Evolutionary conservation across 2,329 filamentous ascomycete genomes (phyloP).

Genomic region (Fusarium chaquense): DNA sequence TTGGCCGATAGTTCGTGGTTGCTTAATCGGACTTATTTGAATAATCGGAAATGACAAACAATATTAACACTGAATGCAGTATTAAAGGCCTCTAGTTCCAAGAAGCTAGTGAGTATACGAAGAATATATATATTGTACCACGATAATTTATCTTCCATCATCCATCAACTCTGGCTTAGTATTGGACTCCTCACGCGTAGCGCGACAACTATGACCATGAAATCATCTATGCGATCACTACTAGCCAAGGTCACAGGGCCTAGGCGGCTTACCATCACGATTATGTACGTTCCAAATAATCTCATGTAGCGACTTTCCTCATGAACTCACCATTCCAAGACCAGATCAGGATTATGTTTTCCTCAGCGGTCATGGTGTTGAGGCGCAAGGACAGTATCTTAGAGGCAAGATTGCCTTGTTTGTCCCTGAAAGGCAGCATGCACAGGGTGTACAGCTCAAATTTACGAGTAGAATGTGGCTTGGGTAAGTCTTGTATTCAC

Average conservation of each 20-base stretch:
- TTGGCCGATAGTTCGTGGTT: neutral
- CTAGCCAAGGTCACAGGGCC: neutral
- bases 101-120: neutral
- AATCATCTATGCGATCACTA: neutral
- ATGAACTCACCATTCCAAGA: accelerated
- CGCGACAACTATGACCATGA: neutral
- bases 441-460: neutral
- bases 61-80: neutral
- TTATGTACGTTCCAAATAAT: neutral
- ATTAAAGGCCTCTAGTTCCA: neutral
- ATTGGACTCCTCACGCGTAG: no score
- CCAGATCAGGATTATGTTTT: slow-evolving; percentile 12
- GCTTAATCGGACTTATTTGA: neutral
- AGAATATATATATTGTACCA: no score
- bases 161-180: no score
- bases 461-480: slow-evolving; percentile 20
- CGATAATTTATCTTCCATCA: no score
- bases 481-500: neutral
- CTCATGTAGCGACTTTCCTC: accelerated
- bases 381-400: slow-evolving; percentile 14
- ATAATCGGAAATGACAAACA: neutral
- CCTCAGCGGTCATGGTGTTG: neutral
- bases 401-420: neutral
- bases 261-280: neutral
- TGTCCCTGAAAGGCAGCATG: neutral